These are phyloP conservation scores for Bauhinia variegata DNA, from an alignment of 306 rosid species.

Conservation along the genomic window DNA sequence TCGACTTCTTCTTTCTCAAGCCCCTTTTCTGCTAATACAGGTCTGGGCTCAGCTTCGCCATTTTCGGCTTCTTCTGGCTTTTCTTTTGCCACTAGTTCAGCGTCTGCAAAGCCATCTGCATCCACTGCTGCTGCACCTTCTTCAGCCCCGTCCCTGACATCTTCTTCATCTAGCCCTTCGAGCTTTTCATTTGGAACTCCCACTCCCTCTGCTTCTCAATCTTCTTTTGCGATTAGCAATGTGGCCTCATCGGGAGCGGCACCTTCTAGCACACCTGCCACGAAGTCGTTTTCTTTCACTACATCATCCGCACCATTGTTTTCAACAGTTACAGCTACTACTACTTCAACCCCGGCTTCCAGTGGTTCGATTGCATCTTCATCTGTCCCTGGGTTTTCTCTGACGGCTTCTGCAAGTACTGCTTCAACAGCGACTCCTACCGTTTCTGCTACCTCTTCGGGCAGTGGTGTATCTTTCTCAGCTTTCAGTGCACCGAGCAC, in stretches of 20 bases:
- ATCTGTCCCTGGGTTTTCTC: conserved; percentile 52
- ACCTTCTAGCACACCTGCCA: conserved; percentile 35
- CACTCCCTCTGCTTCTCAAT: conserved; percentile 54
- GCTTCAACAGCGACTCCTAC: conserved; percentile 34
- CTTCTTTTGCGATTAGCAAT: conserved; percentile 51
- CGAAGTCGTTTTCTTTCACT: conserved; percentile 49
- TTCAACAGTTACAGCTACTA: conserved; percentile 61
- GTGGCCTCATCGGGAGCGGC: conserved; percentile 49
- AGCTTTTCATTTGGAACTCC: conserved; percentile 56
- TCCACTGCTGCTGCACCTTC: conserved; percentile 37
- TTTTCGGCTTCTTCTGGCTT: conserved; percentile 47
- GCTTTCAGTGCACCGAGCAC: conserved; percentile 41
- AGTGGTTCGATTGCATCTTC: conserved; percentile 44
- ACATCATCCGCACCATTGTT: conserved; percentile 54
- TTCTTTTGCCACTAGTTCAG: conserved; percentile 35
- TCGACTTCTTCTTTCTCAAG: conserved; percentile 43
- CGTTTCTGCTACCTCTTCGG: conserved; percentile 42
- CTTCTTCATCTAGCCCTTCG: conserved; percentile 44
- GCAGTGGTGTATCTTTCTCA: conserved; percentile 46
- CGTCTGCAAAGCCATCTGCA: conserved; percentile 45
- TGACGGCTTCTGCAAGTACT: conserved; percentile 45
- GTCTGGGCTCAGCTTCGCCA: conserved; percentile 41
- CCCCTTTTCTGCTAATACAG: conserved; percentile 35
- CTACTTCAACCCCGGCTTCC: conserved; percentile 52
- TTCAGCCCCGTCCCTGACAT: conserved; percentile 41